Evolutionary conservation across 768 basidiomycete species (phyloP).

Genomic region (Lentinula raphanica): DNA sequence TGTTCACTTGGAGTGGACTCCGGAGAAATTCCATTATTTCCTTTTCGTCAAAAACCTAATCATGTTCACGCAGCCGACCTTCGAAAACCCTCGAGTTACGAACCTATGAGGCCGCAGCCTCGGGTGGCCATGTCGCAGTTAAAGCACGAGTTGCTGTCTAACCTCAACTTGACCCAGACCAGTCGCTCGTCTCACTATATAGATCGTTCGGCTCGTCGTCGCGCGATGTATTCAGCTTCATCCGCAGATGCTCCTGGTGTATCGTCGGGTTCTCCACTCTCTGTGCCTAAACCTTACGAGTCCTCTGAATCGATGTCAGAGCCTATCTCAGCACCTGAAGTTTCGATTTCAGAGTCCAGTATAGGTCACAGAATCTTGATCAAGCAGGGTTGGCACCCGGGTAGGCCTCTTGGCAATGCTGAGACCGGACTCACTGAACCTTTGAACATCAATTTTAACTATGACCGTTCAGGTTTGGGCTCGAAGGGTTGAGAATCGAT

Average conservation of each 20-base stretch:
- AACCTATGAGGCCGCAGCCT: background rate
- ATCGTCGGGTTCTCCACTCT: background rate
- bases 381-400: constrained; percentile 77
- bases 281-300: constrained; percentile 14
- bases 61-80: constrained; percentile 12
- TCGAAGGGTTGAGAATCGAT: constrained; percentile 21
- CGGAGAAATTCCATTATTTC: constrained; percentile 59
- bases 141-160: constrained; percentile 55
- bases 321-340: constrained; percentile 33
- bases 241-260: constrained; percentile 48
- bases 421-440: constrained; percentile 46
- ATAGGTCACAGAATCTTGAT: constrained; percentile 64
- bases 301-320: constrained; percentile 12
- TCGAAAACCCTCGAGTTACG: background rate
- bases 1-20: constrained; percentile 50
- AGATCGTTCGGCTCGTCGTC: constrained; percentile 69
- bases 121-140: constrained; percentile 57
- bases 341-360: constrained; percentile 51
- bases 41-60: constrained; percentile 24
- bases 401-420: constrained; percentile 43
- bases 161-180: constrained; percentile 22
- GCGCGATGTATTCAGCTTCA: constrained; percentile 50
- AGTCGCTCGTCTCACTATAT: constrained; percentile 35
- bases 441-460: constrained; percentile 19
- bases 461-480: constrained; percentile 54